These are phyloP conservation scores for Cryptosporidium andersoni DNA, from an alignment of 169 alveolate genomes.

Conservation along the genomic window DNA sequence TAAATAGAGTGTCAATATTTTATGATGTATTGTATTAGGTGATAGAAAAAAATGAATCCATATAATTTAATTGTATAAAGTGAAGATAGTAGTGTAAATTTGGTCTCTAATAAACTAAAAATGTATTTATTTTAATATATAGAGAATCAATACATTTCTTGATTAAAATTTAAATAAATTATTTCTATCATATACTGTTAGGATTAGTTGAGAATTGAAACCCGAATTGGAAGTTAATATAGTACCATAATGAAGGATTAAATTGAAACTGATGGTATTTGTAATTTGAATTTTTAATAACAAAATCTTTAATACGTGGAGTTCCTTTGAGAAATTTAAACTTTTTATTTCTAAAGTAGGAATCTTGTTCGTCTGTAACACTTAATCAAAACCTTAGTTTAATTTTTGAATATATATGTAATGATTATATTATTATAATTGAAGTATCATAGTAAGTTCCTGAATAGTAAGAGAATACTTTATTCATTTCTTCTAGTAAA, in stretches of 20 bases:
- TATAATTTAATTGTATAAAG: too few species aligned
- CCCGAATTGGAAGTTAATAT: conserved; percentile 44
- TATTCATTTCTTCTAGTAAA: conserved; percentile 20
- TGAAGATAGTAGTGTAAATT: too few species aligned
- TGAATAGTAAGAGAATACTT: conserved; percentile 17
- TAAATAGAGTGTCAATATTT: too few species aligned
- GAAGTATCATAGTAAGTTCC: conserved; percentile 21
- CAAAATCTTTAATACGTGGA: conserved; percentile 47
- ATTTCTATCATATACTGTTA: conserved; percentile 12
- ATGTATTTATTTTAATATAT: too few species aligned
- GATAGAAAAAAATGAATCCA: too few species aligned
- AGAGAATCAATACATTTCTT: too few species aligned
- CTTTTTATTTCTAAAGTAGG: conserved; percentile 12
- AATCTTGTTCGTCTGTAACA: conserved; percentile 1
- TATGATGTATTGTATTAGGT: too few species aligned
- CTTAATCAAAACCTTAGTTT: conserved; percentile 12
- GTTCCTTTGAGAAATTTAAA: conserved; percentile 19
- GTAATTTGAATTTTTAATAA: conserved; percentile 31
- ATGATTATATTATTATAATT: conserved; percentile 11
- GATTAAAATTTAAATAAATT: background rate
- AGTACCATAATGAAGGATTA: conserved; percentile 4
- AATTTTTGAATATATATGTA: background rate
- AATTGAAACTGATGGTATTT: conserved; percentile 50
- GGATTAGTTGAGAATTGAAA: conserved; percentile 8
- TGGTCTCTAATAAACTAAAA: too few species aligned